Evolutionary conservation across 345 rosid species (phyloP).

Genomic region (Rhizophora mangle): DNA sequence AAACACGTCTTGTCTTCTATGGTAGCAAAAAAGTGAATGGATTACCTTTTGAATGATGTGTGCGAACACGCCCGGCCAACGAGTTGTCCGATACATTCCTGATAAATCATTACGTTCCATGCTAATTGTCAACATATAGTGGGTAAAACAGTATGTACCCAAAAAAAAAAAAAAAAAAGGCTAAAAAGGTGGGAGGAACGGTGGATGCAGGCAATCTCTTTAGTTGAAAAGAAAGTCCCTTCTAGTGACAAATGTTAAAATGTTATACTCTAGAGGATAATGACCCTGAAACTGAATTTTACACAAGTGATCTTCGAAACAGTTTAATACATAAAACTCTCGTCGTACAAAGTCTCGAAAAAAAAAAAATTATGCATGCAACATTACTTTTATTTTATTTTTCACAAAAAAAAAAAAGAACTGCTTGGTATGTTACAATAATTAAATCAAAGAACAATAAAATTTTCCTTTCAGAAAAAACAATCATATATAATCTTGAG

Average conservation of each 20-base stretch:
- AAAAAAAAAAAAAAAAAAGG: not conserved
- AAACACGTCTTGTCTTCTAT: not conserved
- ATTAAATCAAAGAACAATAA: no score
- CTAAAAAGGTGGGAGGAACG: not conserved
- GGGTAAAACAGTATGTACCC: no score
- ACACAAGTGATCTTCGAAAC: no score
- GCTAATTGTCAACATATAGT: not conserved
- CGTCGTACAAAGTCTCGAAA: no score
- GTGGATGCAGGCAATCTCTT: not conserved
- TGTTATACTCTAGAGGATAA: no score
- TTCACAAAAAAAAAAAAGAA: no score
- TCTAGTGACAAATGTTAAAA: not conserved
- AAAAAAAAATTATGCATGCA: no score
- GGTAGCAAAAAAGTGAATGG: not conserved
- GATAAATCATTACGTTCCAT: constrained; percentile 6
- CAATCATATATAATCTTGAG: not conserved
- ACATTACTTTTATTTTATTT: no score
- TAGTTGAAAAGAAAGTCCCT: not conserved
- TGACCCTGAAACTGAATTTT: no score
- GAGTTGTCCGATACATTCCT: constrained; percentile 46
- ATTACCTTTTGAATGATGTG: constrained; percentile 32
- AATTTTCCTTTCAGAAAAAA: not conserved
- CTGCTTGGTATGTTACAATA: no score
- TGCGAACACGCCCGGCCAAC: constrained; percentile 30
- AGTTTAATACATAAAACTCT: no score